phyloP scores from a whole-genome alignment of 805 yeast genomes.

The Cyberlindnera euphorbiiphila region DNA sequence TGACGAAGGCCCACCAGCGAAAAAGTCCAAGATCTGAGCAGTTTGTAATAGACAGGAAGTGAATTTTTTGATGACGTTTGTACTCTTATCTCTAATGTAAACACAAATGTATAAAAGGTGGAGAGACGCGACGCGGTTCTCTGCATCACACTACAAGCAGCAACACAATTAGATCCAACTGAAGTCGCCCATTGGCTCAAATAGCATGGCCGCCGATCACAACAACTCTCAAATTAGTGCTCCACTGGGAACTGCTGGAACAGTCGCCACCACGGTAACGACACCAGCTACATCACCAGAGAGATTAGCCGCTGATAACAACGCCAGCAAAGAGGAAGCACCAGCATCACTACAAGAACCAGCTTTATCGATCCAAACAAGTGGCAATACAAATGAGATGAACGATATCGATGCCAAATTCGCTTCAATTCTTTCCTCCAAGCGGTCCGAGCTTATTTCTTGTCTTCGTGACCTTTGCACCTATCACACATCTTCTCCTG shows the following conservation, averaged over 20 bases:
- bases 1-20: slow-evolving; percentile 34
- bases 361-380: too few relatives aligned
- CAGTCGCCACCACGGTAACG: slow-evolving; percentile 5
- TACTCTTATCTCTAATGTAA: slow-evolving; percentile 1
- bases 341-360: too few relatives aligned
- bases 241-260: slow-evolving; percentile 4
- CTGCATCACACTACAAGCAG: too few relatives aligned
- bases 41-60: neutral
- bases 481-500: neutral
- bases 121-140: neutral
- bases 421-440: neutral
- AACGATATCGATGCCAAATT: neutral
- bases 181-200: too few relatives aligned
- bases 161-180: too few relatives aligned
- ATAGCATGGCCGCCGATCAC: slow-evolving; percentile 1
- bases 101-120: neutral
- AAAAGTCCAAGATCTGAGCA: slow-evolving; percentile 32
- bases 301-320: slow-evolving; percentile 9
- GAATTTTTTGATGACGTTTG: neutral
- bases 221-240: slow-evolving; percentile 3
- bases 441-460: slow-evolving; percentile 2
- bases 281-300: slow-evolving; percentile 8
- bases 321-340: slow-evolving; percentile 1
- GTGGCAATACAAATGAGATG: neutral
- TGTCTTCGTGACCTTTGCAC: slow-evolving; percentile 6